Evolutionary conservation across 1,139 yeast genomes (phyloP).

Genomic region (Candida albicans): DNA sequence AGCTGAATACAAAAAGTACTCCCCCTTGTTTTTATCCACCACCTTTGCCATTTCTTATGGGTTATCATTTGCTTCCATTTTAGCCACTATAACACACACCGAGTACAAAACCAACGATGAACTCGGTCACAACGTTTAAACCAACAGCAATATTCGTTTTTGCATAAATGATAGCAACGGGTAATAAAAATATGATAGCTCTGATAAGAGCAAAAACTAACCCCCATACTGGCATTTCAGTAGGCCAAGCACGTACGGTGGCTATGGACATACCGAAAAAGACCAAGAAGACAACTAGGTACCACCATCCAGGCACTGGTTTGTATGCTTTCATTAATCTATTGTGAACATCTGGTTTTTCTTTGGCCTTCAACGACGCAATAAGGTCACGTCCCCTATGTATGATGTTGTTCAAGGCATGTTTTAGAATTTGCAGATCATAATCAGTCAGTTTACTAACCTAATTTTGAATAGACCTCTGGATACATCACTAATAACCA

Average conservation of each 20-base stretch:
- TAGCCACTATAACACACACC: constrained; percentile 58
- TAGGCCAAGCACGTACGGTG: constrained; percentile 41
- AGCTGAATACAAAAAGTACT: too few relatives aligned
- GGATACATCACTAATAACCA: constrained; percentile 55
- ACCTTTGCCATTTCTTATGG: constrained; percentile 63
- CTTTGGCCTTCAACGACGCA: constrained; percentile 42
- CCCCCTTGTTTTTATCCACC: too few relatives aligned
- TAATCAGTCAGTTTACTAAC: too few relatives aligned
- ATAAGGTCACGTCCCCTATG: constrained; percentile 49
- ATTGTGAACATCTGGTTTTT: constrained; percentile 60
- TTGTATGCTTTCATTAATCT: constrained; percentile 58
- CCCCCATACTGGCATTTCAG: constrained; percentile 44
- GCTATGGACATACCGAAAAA: constrained; percentile 43
- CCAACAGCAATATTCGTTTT: constrained; percentile 47
- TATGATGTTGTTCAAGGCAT: constrained; percentile 49
- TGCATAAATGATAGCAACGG: constrained; percentile 45
- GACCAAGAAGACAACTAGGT: constrained; percentile 40
- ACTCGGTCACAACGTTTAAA: constrained; percentile 47
- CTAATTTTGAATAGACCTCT: too few relatives aligned
- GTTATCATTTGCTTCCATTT: constrained; percentile 60
- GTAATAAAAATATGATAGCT: constrained; percentile 41
- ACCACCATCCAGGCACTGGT: constrained; percentile 74
- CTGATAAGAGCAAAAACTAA: constrained; percentile 41
- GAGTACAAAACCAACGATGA: constrained; percentile 46
- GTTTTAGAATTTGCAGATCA: too few relatives aligned